Evolutionary conservation across 768 basidiomycete genomes (phyloP), one percentile per base, ranked within the genome.

Genomic region (Xerocomus brunneocitrinus): DNA sequence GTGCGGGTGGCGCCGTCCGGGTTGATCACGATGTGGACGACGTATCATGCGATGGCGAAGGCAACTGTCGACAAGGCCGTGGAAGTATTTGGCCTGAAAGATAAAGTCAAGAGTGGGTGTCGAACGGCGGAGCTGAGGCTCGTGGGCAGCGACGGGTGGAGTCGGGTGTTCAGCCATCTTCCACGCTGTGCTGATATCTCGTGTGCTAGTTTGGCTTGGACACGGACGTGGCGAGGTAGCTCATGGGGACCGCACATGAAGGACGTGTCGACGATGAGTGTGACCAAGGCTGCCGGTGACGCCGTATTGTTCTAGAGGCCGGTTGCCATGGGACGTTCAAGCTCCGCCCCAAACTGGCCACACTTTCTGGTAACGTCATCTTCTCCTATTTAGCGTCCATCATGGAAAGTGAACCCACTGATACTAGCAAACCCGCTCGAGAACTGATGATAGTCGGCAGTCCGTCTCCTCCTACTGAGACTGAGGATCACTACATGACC

Each of bases 21-120:
- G 16, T 74, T 99, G 61, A 71, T 99, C 56, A 98, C 95, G 28
- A 93, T 98, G 71, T 99, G 95, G 95, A 99, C 95, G 54, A 98
- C 95, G 45, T 99, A 98, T 74, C 77, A 90, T 46, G 86, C 85
- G 31, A 97, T 98, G 95, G 93, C 95, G 24, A 79, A 93, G 74
- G 95, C 98, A 74, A 89, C 93, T 0, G 87, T 98, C 42, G 89
- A 98, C 69, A 76, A 78, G 54, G 95, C 95, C 9, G 78, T 98
- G 55, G 80, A 88, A 69, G 80, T 80, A 36, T 97, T 90, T 73
- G 77, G 73, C 27, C 73, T 98, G 51, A 73, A 80, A 63, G 73
- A 73, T 0, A 76, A 69, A 52, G 77, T 73, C 19, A 79, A 67
- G 63, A 80, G 74, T 27, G 80, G 77, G 8, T 94, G 92, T 65